Evolutionary conservation across 1,284 basidiomycete genomes (phyloP), one percentile per base, ranked within the genome.

Genomic region (Sporisorium sorghi): DNA sequence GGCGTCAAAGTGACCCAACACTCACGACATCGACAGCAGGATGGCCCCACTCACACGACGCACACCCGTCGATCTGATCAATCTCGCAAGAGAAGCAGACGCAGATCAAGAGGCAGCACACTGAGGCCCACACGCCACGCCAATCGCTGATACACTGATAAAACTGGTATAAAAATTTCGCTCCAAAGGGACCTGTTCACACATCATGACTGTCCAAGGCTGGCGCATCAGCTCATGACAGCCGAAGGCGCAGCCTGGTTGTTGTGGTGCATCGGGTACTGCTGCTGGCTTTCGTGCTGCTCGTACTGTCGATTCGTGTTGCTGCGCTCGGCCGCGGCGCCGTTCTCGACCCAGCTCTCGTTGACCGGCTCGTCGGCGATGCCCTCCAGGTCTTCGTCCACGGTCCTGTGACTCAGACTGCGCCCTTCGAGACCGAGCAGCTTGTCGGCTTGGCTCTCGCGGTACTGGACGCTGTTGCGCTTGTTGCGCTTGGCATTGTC

Each of bases 341-440:
- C 28, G 14, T 52, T 28, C 32, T 58, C 57, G 3, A 47, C 62
- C 68, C 68, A 71, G 8, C 37, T 44, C 8, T 58, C 60, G 5
- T 53, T 26, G 17, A 24, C 26, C 7, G 47, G 46, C 19, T 63
- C 60, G 39, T 59, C 62, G 11, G 61, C 44, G 14, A 73, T 68
- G 6, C 73, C 70, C 15, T 60, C 63, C 58, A 63, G 37, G 43
- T 76, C 65, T 33, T 76, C 74, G 8, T 73, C 74, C 1, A 61
- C 53, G 2, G 46, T 53, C 21, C 58, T 44, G 24, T 67, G 58
- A 24, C 52, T 68, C 3, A 77, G 55, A 21, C 66, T 63, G 19
- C 66, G 48, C 3, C 75, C 75, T 28, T 77, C 71, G 10, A 77
- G 50, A 12, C 75, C 75, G 15, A 77, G 58, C 44, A 77, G 44